Evolutionary conservation across 495 filamentous ascomycete species (phyloP).

Genomic region (Baudoinia panamericana): DNA sequence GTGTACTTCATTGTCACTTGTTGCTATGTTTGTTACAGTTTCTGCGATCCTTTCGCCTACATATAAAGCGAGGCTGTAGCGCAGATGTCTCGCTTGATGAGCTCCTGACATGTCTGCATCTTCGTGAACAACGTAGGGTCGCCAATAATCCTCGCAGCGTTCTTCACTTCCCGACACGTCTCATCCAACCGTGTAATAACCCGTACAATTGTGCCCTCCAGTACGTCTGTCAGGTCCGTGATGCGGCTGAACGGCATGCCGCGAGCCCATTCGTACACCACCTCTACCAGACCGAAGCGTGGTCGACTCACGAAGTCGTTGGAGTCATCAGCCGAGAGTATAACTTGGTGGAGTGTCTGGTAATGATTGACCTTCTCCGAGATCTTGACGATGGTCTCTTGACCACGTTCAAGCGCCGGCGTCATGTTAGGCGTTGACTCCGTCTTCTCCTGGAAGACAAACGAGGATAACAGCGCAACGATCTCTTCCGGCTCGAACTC

Average conservation of each 20-base stretch:
- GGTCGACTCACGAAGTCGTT: conserved; percentile 83
- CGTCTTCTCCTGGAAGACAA: conserved; percentile 98
- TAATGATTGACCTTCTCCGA: conserved; percentile 80
- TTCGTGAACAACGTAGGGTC: conserved; percentile 85
- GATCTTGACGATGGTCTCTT: conserved; percentile 72
- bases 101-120: conserved; percentile 91
- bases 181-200: conserved; percentile 88
- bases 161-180: conserved; percentile 94
- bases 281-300: conserved; percentile 86
- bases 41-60: no score
- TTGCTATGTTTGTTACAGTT: no score
- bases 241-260: conserved; percentile 98
- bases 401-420: conserved; percentile 66
- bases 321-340: conserved; percentile 72
- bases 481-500: conserved; percentile 96
- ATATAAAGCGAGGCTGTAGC: conserved; percentile 23
- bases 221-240: conserved; percentile 87
- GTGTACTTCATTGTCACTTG: no score
- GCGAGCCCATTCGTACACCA: conserved; percentile 95
- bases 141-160: conserved; percentile 89
- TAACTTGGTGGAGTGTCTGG: conserved; percentile 80
- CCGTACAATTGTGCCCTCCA: conserved; percentile 91
- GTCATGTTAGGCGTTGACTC: conserved; percentile 74
- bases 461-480: conserved; percentile 80
- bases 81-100: conserved; percentile 83